Conservation (phyloP, 2,329 filamentous ascomycete genomes). For the Lasiodiplodia citricola region DNA sequence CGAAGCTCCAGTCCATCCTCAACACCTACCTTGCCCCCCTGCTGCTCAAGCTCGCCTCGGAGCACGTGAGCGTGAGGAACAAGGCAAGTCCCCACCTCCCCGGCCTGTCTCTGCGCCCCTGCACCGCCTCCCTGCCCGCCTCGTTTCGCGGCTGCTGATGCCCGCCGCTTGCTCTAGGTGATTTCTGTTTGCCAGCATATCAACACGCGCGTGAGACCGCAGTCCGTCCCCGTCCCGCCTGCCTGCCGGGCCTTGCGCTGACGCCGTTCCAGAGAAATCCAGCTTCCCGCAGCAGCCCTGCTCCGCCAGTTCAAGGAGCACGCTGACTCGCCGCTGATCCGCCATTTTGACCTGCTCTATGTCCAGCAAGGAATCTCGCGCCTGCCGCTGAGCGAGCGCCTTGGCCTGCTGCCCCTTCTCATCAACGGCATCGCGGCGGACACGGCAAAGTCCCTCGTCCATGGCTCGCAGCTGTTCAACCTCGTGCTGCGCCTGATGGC, state of each 20-base stretch:
- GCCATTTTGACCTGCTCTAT: constrained; percentile 87
- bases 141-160: constrained; percentile 38
- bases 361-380: constrained; percentile 81
- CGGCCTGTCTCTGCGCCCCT: neutral
- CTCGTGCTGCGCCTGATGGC: constrained; percentile 78
- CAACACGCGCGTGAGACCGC: constrained; percentile 66
- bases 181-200: constrained; percentile 74
- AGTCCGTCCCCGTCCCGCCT: constrained; percentile 42
- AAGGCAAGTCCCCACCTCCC: constrained; percentile 59
- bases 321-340: constrained; percentile 70
- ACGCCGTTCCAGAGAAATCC: constrained; percentile 56
- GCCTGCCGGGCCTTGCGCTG: constrained; percentile 23
- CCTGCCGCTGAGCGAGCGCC: constrained; percentile 65
- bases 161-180: constrained; percentile 51
- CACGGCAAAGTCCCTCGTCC: constrained; percentile 58
- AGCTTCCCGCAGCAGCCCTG: constrained; percentile 82
- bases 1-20: constrained; percentile 78
- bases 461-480: constrained; percentile 76
- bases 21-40: constrained; percentile 80
- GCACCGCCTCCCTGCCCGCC: neutral
- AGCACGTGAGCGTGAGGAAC: constrained; percentile 77
- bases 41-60: constrained; percentile 84
- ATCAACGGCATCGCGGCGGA: constrained; percentile 70
- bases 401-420: constrained; percentile 73
- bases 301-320: constrained; percentile 88